phyloP scores from a whole-genome alignment of 345 rosid species.

The Eucalyptus regnans region DNA sequence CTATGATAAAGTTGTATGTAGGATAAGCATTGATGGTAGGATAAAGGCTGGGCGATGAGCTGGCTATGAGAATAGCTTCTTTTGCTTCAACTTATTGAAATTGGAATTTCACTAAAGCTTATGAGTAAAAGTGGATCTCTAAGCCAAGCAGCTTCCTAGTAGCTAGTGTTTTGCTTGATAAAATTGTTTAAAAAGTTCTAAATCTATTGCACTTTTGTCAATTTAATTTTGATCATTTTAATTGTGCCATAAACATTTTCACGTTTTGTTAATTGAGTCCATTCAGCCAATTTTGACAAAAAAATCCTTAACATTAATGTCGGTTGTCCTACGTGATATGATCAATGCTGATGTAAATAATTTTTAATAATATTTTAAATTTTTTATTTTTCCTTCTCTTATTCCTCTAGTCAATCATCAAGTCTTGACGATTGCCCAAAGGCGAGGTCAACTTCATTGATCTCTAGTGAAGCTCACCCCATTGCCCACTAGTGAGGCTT shows the following conservation, averaged over 20 bases:
- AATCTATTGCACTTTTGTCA: too few species aligned
- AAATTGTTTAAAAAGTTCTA: rapidly evolving
- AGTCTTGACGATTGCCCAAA: rapidly evolving
- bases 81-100: not conserved
- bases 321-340: rapidly evolving
- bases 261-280: rapidly evolving
- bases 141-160: not conserved
- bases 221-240: too few species aligned
- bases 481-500: not conserved
- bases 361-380: too few species aligned
- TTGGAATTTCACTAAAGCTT: not conserved
- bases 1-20: not conserved
- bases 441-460: rapidly evolving
- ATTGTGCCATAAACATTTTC: not conserved
- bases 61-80: not conserved
- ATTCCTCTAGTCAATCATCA: not conserved
- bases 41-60: not conserved
- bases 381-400: not conserved
- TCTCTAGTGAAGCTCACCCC: not conserved
- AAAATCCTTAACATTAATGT: rapidly evolving
- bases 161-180: not conserved
- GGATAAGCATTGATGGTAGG: not conserved
- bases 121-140: not conserved
- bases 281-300: not conserved
- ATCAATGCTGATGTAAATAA: rapidly evolving